Percentiles rank a stretch among this genome's conserved stretches.
phyloP scores from a whole-genome alignment of 1,284 basidiomycete species.

The Apiotrichum akiyoshidainum region DNA sequence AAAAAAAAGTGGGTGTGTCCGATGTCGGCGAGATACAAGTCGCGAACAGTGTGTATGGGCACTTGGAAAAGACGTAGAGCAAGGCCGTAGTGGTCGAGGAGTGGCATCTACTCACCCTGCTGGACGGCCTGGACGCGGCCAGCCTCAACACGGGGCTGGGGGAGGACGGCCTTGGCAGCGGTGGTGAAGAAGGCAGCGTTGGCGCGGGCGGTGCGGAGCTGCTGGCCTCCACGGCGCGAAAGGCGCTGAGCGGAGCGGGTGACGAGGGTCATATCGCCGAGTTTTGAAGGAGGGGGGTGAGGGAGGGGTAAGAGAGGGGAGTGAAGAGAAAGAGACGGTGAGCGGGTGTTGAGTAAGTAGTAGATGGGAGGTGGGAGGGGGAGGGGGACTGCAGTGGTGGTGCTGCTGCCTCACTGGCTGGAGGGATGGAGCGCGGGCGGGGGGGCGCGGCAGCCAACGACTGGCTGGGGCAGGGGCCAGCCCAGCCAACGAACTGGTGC shows the following conservation, averaged over 20 bases:
- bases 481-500: too few species aligned
- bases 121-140: conserved; percentile 27
- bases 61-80: not conserved
- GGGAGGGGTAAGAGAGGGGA: conserved; percentile 19
- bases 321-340: conserved; percentile 7
- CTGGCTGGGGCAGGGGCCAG: too few species aligned
- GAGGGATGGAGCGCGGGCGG: conserved; percentile 4
- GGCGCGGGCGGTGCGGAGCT: conserved; percentile 41
- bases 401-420: too few species aligned
- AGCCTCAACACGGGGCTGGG: conserved; percentile 33
- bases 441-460: not conserved
- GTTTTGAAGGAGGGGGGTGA: conserved; percentile 22
- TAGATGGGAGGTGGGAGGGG: conserved; percentile 12
- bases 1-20: not conserved
- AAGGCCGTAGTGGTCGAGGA: not conserved
- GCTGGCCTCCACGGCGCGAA: conserved; percentile 43
- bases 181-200: conserved; percentile 50
- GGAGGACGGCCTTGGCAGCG: conserved; percentile 42
- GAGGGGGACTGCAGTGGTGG: conserved; percentile 5
- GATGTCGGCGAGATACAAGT: not conserved
- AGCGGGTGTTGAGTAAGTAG: conserved; percentile 6
- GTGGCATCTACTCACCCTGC: conserved; percentile 31
- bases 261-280: conserved; percentile 47
- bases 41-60: too few species aligned
- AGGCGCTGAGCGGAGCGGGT: conserved; percentile 49